A percentile compares a stretch with the other conserved stretches of the same genome.
Conservation (phyloP, 2,329 filamentous ascomycete genomes). For the Fusarium avenaceum region DNA sequence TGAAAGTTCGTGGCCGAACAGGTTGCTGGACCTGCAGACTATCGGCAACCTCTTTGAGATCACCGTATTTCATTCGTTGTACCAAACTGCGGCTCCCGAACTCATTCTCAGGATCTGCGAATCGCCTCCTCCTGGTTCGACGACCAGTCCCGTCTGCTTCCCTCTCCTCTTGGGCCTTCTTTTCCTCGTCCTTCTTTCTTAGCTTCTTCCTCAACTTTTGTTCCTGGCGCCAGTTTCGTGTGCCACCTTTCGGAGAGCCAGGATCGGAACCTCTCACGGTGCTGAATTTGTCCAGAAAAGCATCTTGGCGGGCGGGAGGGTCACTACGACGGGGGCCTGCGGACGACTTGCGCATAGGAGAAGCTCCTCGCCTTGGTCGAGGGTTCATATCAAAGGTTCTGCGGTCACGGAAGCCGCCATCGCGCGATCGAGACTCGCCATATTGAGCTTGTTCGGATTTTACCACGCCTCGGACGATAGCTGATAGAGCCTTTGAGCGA, state of each 20-base stretch:
- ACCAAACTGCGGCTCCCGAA: slow-evolving; percentile 71
- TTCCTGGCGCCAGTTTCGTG: slow-evolving; percentile 51
- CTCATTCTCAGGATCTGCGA: slow-evolving; percentile 62
- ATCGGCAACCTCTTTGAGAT: slow-evolving; percentile 49
- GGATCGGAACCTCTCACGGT: slow-evolving; percentile 49
- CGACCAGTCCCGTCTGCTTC: slow-evolving; percentile 54
- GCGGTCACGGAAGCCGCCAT: slow-evolving; percentile 6
- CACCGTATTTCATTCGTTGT: slow-evolving; percentile 65
- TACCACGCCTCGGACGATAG: slow-evolving; percentile 77
- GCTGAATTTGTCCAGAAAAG: slow-evolving; percentile 44
- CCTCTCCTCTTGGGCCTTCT: slow-evolving; percentile 54
- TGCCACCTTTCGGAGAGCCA: slow-evolving; percentile 23
- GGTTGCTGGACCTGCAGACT: slow-evolving; percentile 47
- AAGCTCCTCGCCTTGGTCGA: slow-evolving; percentile 4
- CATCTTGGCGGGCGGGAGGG: slow-evolving; percentile 21
- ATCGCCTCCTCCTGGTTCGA: slow-evolving; percentile 64
- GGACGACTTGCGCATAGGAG: not conserved
- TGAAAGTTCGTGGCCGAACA: slow-evolving; percentile 45
- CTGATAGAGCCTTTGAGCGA: slow-evolving; percentile 66
- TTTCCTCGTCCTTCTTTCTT: slow-evolving; percentile 57
- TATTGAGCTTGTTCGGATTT: slow-evolving; percentile 57
- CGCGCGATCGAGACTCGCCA: slow-evolving; percentile 22
- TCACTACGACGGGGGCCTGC: slow-evolving; percentile 8
- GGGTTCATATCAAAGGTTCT: slow-evolving; percentile 1
- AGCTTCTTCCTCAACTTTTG: slow-evolving; percentile 68